Evolutionary conservation across 1,284 basidiomycete species (phyloP).

Genomic region (Moniliophthora roreri): DNA sequence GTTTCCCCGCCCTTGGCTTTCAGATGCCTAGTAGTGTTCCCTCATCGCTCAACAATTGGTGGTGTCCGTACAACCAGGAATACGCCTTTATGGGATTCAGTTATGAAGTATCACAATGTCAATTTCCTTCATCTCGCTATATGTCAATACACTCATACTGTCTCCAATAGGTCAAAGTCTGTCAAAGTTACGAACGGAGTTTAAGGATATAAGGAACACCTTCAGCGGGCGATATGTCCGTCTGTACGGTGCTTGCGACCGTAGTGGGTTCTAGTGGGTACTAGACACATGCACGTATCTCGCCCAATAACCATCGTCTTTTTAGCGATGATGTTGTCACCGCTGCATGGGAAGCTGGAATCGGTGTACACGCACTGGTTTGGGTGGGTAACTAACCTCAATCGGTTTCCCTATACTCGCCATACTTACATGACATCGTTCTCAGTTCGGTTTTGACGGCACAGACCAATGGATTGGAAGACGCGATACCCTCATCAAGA

Average conservation of each 20-base stretch:
- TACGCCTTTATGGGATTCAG: conserved; percentile 76
- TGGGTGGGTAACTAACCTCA: conserved; percentile 48
- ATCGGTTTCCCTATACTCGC: not conserved
- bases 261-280: conserved; percentile 62
- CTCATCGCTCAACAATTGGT: conserved; percentile 53
- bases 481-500: conserved; percentile 52
- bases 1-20: conserved; percentile 62
- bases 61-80: conserved; percentile 61
- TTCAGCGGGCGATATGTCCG: conserved; percentile 73
- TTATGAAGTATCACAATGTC: conserved; percentile 65
- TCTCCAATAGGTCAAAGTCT: conserved; percentile 44
- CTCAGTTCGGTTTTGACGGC: conserved; percentile 63
- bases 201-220: conserved; percentile 56
- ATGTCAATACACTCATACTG: not conserved
- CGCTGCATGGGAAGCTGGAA: conserved; percentile 66
- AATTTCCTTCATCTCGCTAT: conserved; percentile 19
- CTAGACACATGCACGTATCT: not conserved
- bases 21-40: conserved; percentile 53
- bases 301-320: conserved; percentile 3
- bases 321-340: conserved; percentile 65
- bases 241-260: conserved; percentile 68
- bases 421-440: not conserved
- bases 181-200: conserved; percentile 53
- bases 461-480: conserved; percentile 54
- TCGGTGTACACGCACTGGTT: conserved; percentile 74